Percentiles rank a stretch among this genome's conserved stretches.
Conservation (phyloP, 1,284 basidiomycete species). For the Inonotus obliquus region DNA sequence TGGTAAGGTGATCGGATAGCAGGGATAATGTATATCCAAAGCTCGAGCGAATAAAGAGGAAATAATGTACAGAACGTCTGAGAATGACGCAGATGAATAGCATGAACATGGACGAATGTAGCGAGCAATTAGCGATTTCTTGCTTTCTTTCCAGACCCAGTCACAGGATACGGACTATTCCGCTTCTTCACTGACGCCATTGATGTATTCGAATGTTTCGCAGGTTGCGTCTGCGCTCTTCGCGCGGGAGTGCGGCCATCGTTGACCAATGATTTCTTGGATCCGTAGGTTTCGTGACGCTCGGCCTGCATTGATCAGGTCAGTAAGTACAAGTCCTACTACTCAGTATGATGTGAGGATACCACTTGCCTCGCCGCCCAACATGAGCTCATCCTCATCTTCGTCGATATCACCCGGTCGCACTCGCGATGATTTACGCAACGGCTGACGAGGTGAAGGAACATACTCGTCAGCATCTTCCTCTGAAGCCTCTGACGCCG, state of each 20-base stretch:
- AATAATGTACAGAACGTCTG: too few species aligned
- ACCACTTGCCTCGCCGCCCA: constrained; percentile 9
- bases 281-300: constrained; percentile 1
- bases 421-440: neutral
- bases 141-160: constrained; percentile 8
- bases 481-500: neutral
- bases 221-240: constrained; percentile 5
- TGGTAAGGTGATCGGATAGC: too few species aligned
- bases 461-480: constrained; percentile 6
- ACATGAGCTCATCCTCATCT: constrained; percentile 17
- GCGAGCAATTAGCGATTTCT: constrained; percentile 1
- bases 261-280: neutral
- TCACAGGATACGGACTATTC: constrained; percentile 14
- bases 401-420: constrained; percentile 9
- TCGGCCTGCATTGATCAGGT: neutral
- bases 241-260: neutral
- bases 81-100: too few species aligned
- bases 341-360: neutral
- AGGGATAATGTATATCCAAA: too few species aligned
- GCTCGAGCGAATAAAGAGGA: too few species aligned
- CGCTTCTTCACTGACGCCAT: constrained; percentile 8
- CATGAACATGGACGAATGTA: too few species aligned
- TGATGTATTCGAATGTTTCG: neutral
- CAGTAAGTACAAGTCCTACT: neutral
- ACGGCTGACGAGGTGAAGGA: neutral